Base-by-base conservation (phyloP, 768 basidiomycete species). In the Tephrocybe sp. region DNA sequence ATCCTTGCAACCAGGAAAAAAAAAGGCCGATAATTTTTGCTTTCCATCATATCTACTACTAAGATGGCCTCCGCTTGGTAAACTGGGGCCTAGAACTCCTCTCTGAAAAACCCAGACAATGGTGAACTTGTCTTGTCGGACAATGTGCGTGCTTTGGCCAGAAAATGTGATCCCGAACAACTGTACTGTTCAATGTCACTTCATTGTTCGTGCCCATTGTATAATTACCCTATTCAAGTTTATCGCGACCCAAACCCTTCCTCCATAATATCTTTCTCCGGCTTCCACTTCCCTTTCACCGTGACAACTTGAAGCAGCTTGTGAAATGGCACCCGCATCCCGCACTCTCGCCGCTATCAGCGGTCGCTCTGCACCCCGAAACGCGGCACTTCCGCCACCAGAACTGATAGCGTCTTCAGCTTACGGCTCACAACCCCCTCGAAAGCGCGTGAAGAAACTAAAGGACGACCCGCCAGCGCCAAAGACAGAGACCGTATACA, bases 401-500 rank as follows among this genome's bases (percentile, higher is more conserved):
- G 16, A 25, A 16, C 39, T 29, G 16, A 48, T 27, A 3, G 29
- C 33, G 42, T 29, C 6, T 11, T 5, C 5, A 34, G 33, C 5
- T 15, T 34, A 19, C 11, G 24, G 16, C 21, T 24, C 49, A n/a
- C 25, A 31, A 31, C 47, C 24, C 15, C 46, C 39, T 9, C 50
- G 43, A 40, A 52, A 49, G 18, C 43, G 36, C 11, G 47, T 45
- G 18, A 55, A 52, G 27, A 49, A 56, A 11, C 21, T 52, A 31
- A 41, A 37, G 23, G 50, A 46, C 29, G 40, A 56, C 23, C 25
- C 41, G 10, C 36, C 41, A 16, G 37, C 53, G 12, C 47, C 49
- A 36, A 64, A 54, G 46, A 55, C 64, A 0, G 62, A 64, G 25
- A 62, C 52, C 45, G 31, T 63, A 18, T 27, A 45, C 39, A 68